Conservation (phyloP, 352 stramenopile species). For the Phytophthora tubulina region DNA sequence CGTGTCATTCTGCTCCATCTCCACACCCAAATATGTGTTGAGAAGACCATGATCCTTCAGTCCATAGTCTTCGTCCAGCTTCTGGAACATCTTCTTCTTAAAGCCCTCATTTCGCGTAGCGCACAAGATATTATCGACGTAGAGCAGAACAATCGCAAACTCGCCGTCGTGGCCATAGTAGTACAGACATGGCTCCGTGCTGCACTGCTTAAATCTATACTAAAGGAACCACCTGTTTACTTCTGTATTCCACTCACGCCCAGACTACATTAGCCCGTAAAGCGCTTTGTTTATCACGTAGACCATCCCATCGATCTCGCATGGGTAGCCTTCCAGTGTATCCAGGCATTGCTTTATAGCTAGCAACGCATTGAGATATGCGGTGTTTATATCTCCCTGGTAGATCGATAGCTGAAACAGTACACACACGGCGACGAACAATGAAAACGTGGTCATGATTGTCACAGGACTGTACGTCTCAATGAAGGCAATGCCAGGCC, state of each 20-base stretch:
- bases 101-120: not conserved
- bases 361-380: not conserved
- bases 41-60: not conserved
- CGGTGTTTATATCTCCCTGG: constrained; percentile 1
- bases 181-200: constrained; percentile 1
- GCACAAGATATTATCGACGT: constrained; percentile 10
- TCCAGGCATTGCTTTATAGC: not conserved
- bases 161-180: not conserved
- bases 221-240: not conserved
- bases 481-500: constrained; percentile 4
- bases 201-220: not conserved
- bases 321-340: not conserved
- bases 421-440: constrained; percentile 2
- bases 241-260: constrained; percentile 10
- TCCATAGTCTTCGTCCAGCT: not conserved
- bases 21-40: not conserved
- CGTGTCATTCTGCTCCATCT: not conserved
- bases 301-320: not conserved
- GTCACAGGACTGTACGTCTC: constrained; percentile 19
- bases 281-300: constrained; percentile 7
- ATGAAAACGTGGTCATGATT: constrained; percentile 19
- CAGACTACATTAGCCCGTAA: constrained; percentile 1
- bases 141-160: not conserved
- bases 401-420: not conserved
- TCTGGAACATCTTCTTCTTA: not conserved